A percentile compares a stretch with the other conserved stretches of the same genome.
These are phyloP conservation scores for Chamaenerion angustifolium DNA, from an alignment of 345 rosid species.

Conservation along the genomic window DNA sequence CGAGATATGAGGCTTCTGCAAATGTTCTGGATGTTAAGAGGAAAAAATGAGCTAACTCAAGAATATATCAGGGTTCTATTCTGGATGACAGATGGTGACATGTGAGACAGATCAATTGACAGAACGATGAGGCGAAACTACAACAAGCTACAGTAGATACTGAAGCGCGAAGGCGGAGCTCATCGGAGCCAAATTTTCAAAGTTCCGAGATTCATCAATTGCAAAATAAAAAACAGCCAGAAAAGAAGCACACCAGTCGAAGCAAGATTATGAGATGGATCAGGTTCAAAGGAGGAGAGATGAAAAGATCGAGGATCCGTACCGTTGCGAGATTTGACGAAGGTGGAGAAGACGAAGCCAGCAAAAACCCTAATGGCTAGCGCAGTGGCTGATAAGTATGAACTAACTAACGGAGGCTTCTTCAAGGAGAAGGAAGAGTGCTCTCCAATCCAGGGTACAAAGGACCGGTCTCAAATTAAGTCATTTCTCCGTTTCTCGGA, in stretches of 20 bases:
- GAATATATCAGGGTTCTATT: neutral
- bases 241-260: neutral
- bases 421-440: too few relatives aligned
- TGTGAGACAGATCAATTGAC: neutral
- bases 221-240: neutral
- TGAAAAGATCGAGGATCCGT: neutral
- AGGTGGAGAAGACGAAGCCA: neutral
- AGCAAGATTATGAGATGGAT: too few relatives aligned
- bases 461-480: too few relatives aligned
- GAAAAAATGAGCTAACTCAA: too few relatives aligned
- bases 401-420: too few relatives aligned
- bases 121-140: neutral
- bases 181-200: constrained; percentile 1
- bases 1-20: neutral
- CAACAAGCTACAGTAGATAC: neutral
- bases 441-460: too few relatives aligned
- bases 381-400: neutral
- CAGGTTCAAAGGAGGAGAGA: neutral
- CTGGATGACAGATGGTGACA: neutral
- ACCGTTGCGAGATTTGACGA: neutral
- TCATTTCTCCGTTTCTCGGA: too few relatives aligned
- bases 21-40: too few relatives aligned
- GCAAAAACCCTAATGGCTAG: constrained; percentile 1
- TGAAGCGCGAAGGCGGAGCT: neutral
- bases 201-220: neutral